Percentiles rank a stretch among this genome's conserved stretches.
Evolutionary conservation across 139 green algal species (phyloP).

Genomic region (Picochlorum sp.): DNA sequence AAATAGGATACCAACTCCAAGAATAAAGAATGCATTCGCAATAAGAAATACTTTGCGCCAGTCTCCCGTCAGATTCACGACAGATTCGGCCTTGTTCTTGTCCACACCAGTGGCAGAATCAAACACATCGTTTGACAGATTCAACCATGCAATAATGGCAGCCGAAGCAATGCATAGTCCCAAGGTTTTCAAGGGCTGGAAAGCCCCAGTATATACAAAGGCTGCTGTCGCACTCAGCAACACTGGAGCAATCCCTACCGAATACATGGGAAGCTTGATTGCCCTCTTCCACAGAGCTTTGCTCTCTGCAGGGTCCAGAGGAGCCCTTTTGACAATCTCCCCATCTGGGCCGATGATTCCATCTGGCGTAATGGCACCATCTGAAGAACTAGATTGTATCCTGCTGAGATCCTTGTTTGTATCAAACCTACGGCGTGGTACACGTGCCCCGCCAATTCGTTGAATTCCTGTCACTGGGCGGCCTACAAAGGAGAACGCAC

Average conservation of each 20-base stretch:
- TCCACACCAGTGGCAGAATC: conserved; percentile 88
- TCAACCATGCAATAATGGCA: conserved; percentile 92
- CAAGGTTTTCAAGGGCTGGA: conserved; percentile 23
- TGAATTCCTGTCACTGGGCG: no score
- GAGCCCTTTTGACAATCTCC: conserved; percentile 3
- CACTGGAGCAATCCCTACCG: conserved; percentile 76
- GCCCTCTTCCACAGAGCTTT: conserved; percentile 63
- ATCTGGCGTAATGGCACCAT: conserved; percentile 11
- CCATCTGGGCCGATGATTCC: conserved; percentile 29
- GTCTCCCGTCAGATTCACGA: conserved; percentile 75
- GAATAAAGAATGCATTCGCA: conserved; percentile 42
- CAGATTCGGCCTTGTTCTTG: conserved; percentile 78
- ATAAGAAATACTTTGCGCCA: conserved; percentile 23
- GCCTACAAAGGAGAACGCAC: no score
- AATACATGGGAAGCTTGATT: conserved; percentile 92
- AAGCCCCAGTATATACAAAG: conserved; percentile 36
- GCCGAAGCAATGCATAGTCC: conserved; percentile 51
- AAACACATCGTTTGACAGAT: conserved; percentile 95
- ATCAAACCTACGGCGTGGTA: neutral
- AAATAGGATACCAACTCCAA: conserved; percentile 44
- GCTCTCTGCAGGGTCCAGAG: conserved; percentile 15
- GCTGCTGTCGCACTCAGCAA: conserved; percentile 47
- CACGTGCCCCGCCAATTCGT: no score
- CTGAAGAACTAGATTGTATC: neutral
- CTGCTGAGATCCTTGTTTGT: neutral